Evolutionary conservation across 2,329 filamentous ascomycete species (phyloP), one percentile per base, ranked within the genome.

Genomic region (Colletotrichum sp.): DNA sequence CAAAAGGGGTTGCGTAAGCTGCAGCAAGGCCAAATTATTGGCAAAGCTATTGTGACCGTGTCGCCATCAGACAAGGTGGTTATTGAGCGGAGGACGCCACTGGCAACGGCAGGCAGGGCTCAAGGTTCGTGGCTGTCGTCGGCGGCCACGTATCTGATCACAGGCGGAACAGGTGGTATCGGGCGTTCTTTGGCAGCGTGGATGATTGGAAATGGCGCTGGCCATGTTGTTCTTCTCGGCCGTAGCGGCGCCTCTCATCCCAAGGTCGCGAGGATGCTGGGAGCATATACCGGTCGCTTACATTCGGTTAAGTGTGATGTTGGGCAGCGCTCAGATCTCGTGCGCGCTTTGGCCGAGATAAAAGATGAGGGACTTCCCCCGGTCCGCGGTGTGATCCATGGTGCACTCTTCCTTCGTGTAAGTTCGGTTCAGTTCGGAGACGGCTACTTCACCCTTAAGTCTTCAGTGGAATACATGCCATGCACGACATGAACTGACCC

Each of bases 91-190:
- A 13, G 12, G 28, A 84, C 84, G 80, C 21, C 21, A 57, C 24
- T 57, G 21, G 16, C 52, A 1, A 15, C 52, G 12, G 6, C 52
- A 4, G 24, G 21, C 52, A 26, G 18, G 5, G 16, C 39, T 10
- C 16, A 44, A 18, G 39, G 39, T 44, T 44, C 24, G 13, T 57
- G 52, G 52, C 52, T 57, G 21, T 57, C 52, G 0, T 57, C 52
- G 13, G 72, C 63, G 21, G 79, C 71, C 10, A 69, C 77, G 13
- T 78, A 81, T 63, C 79, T 86, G 21, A 84, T 87, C 77, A 85
- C 83, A 1, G 85, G 85, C 21, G 66, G 26, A 0, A 55, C 44
- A 24, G 21, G 52, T 34, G 67, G 71, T 2, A 64, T 73, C n/a
- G 71, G 71, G 0, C 26, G 32, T 10, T 66, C 63, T 13, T n/a